Evolutionary conservation across 352 stramenopile genomes (phyloP), one percentile per base, ranked within the genome.

Genomic region (Phytophthora tubulina): DNA sequence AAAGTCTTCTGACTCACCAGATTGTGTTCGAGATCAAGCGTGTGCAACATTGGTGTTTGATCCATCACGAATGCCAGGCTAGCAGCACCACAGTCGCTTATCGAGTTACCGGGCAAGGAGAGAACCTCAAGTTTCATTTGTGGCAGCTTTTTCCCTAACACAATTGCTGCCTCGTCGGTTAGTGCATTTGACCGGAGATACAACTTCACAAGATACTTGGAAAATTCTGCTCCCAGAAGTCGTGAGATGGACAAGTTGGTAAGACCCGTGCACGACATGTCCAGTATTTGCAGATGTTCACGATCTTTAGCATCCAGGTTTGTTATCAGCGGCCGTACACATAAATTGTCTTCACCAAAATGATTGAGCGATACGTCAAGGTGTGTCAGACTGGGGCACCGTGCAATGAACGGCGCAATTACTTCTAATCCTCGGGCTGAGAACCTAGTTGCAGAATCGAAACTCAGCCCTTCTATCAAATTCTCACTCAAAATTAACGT

Each of bases 301-400:
- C 36, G 63, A n/a, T 63, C 46, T 31, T 79, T 35, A 0, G 39
- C 60, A 36, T 74, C 41, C 0, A 76, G 33, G 0, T 55, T 49
- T 32, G 39, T 42, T 11, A 63, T 61, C 5, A 74, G 41, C 14
- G 70, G 54, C n/a, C n/a, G 15, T 7, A 63, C 41, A 3, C 27
- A 53, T 35, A 42, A 50, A 31, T 44, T 46, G 7, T 39, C n/a
- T 2, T 53, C 50, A 32, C 44, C 14, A 3, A 82, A 15, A 3
- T 64, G 41, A 50, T 91, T 91, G 17, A 91, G 57, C 4, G 84
- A 91, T 10, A 91, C n/a, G 63, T 91, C 84, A 14, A 89, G 31
- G 3, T 76, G 35, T 46, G 53, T 46, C 0, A 91, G 72, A 6
- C 31, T 42, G 0, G 77, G 73, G 11, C 77, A 84, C 38, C 67